Evolutionary conservation across 1,284 basidiomycete species (phyloP), one percentile per base, ranked within the genome.

Genomic region (Erythrobasidium hasegawianum): DNA sequence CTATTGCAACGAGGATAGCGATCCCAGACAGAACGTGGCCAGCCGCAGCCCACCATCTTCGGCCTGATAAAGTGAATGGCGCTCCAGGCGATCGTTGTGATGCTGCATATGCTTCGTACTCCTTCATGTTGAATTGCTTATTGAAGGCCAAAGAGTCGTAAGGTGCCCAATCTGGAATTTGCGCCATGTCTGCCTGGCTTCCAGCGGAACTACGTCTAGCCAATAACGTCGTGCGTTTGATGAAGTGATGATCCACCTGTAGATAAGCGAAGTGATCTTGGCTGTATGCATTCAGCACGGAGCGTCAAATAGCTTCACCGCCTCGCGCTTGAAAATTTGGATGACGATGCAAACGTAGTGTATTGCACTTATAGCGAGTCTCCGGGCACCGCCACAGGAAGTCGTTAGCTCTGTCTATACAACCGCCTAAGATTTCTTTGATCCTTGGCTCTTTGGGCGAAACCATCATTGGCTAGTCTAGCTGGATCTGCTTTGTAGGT

Each of bases 31-130:
- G 3, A 16, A 65, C 13, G 24, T 52, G 56, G 2, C 53, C 62
- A 16, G 24, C 29, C 3, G 62, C 62, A 7, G 54, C 55, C 62
- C 62, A 65, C 62, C 62, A 65, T 13, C 43, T 24, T 40, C 62
- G 55, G 9, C 62, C 62, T 9, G 55, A 55, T 24, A 65, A 27
- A 16, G 39, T 57, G n/a, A 58, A 39, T 0, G 56, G 55, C 20
- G 54, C 62, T 20, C 27, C 24, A 11, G 41, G 4, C n/a, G n/a
- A 26, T 14, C 10, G 18, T 52, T 52, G n/a, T 18, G 45, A n/a
- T 43, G 29, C 43, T 29, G 18, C 33, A 39, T 50, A 53, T 29
- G 14, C 20, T 26, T 22, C 50, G 20, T 53, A 53, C 50, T 53
- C 22, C 20, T 53, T 22, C 50, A 53, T 53, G 43, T 47, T 24